Base-by-base conservation (phyloP, 139 green algal genomes). In the Ettlia oleoabundans region DNA sequence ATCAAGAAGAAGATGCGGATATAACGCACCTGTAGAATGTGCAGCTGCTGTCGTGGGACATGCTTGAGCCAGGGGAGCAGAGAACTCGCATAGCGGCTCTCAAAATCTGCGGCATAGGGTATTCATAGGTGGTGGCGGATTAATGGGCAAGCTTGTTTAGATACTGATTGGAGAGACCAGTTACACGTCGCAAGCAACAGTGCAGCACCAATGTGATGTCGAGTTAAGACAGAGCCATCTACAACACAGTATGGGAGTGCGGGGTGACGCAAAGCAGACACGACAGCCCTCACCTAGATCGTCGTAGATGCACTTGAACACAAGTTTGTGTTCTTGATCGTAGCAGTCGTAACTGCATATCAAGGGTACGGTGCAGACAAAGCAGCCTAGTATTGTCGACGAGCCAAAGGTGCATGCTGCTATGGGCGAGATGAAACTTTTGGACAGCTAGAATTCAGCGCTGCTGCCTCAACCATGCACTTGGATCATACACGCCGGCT, bases 1-100 rank as follows among this genome's bases (percentile, higher is more conserved):
- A n/a, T n/a, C n/a, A n/a, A n/a, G n/a, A n/a, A n/a, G n/a, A n/a
- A n/a, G n/a, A n/a, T n/a, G n/a, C n/a, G n/a, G n/a, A n/a, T n/a
- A n/a, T n/a, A n/a, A n/a, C n/a, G n/a, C 43, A 77, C 70, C 70
- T 77, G 70, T 10, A 77, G 6, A 26, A 77, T 2, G 70, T 77
- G 70, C 42, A 77, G 43, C 70, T 77, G 70, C 70, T 77, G n/a
- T 30, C 42, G 43, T 2, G 70, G 70, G 42, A 77, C 38, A 28
- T 77, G 51, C 28, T 62, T 62, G 28, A 77, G n/a, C 70, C 70
- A 77, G 30, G 70, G 70, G 2, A 3, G 26, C 24, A 77, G 10
- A 7, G 70, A 63, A 13, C 32, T 33, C 0, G 70, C 30, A 40
- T 77, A 77, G 1, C 43, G n/a, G 30, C 42, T 62, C 70, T 77